Evolutionary conservation across 2,329 filamentous ascomycete genomes (phyloP).

Genomic region (Dactylellina haptotyla): DNA sequence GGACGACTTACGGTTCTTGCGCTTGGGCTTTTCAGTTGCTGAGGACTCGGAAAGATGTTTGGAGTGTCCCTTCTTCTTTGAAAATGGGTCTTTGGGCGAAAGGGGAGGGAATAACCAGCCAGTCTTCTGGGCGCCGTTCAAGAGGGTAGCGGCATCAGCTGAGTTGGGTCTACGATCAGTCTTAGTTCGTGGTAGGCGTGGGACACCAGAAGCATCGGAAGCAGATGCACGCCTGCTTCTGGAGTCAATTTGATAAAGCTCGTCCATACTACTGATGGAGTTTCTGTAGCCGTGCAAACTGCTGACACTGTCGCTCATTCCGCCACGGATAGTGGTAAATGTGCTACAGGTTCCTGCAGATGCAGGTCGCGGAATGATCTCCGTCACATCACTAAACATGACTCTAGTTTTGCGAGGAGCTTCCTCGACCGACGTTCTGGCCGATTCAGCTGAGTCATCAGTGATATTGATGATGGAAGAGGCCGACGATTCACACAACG

Average conservation of each 20-base stretch:
- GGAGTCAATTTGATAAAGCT: conserved; percentile 59
- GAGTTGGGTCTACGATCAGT: conserved; percentile 50
- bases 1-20: conserved; percentile 46
- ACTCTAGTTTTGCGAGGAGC: conserved; percentile 68
- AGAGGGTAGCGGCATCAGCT: conserved; percentile 47
- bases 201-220: conserved; percentile 59
- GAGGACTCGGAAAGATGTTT: conserved; percentile 61
- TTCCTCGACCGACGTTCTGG: conserved; percentile 49
- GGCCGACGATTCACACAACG: conserved; percentile 46
- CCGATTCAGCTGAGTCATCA: conserved; percentile 45
- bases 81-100: conserved; percentile 47
- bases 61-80: conserved; percentile 51
- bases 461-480: conserved; percentile 39
- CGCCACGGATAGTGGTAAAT: conserved; percentile 76
- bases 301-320: conserved; percentile 80
- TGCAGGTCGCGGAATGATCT: conserved; percentile 82
- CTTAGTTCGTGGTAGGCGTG: conserved; percentile 24
- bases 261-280: conserved; percentile 55
- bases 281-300: conserved; percentile 67
- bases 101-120: conserved; percentile 52
- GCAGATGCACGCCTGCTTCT: conserved; percentile 63
- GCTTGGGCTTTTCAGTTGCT: conserved; percentile 49
- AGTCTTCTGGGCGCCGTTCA: conserved; percentile 41
- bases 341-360: conserved; percentile 87
- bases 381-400: conserved; percentile 83